A percentile compares a stretch with the other conserved stretches of the same genome.
Conservation (phyloP, 352 stramenopile genomes). For the Thalassiosira oceanica region DNA sequence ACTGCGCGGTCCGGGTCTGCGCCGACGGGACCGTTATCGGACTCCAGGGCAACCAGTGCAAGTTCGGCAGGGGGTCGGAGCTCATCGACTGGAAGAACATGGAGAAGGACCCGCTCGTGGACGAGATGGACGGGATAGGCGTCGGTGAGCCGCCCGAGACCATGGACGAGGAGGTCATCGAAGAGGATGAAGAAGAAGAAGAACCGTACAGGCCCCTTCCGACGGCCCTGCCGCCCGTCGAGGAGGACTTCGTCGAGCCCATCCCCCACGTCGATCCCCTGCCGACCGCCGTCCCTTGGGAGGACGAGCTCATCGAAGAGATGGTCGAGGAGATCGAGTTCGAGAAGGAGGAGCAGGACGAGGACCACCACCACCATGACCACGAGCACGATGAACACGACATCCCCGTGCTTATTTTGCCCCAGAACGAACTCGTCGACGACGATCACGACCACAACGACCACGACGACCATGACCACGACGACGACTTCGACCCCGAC, state of each 20-base stretch:
- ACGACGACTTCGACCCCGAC: constrained; percentile 1
- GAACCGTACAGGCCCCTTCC: no score
- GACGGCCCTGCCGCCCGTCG: no score
- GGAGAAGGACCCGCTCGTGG: background rate
- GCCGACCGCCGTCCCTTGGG: no score
- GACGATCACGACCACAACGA: background rate
- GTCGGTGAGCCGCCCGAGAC: no score
- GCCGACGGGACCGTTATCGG: constrained; percentile 12
- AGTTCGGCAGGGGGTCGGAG: constrained; percentile 16
- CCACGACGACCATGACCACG: background rate
- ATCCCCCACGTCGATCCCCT: no score
- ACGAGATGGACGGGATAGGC: no score
- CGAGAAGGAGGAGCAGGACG: constrained; percentile 6
- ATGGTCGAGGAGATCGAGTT: background rate
- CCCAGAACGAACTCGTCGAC: constrained; percentile 3
- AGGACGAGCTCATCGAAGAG: no score
- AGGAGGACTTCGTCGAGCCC: no score
- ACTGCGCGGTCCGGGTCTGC: constrained; percentile 26
- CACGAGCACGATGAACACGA: no score
- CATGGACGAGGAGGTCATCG: no score
- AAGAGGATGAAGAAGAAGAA: no score
- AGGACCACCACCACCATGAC: background rate
- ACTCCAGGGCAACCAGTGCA: constrained; percentile 29
- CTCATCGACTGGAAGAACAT: constrained; percentile 13
- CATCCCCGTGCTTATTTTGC: no score